Conservation (phyloP, 192 early-diverging fungal genomes). For the Linderina pennispora region DNA sequence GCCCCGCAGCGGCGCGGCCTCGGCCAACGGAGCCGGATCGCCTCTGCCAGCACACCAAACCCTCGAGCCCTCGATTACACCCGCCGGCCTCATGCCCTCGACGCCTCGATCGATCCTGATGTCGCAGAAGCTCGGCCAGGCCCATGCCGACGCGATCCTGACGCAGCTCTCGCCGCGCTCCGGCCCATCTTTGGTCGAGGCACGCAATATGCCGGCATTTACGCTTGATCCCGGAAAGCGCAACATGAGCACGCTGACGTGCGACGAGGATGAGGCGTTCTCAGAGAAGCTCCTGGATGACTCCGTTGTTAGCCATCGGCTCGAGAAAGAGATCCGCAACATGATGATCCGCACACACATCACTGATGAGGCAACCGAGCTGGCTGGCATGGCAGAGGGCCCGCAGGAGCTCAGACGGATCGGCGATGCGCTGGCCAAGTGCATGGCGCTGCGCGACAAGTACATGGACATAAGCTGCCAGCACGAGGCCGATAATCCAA, state of each 20-base stretch:
- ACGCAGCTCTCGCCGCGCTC: slow-evolving; percentile 33
- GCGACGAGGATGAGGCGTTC: not conserved
- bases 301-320: slow-evolving; percentile 12
- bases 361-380: slow-evolving; percentile 10
- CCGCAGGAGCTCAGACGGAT: slow-evolving; percentile 30
- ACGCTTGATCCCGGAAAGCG: slow-evolving; percentile 2
- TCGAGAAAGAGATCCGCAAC: slow-evolving; percentile 34
- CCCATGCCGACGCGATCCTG: slow-evolving; percentile 31
- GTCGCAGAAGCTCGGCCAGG: slow-evolving; percentile 37
- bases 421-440: slow-evolving; percentile 51
- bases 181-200: slow-evolving; percentile 2
- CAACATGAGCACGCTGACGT: not conserved
- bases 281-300: slow-evolving; percentile 14
- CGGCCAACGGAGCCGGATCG: not conserved
- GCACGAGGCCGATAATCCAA: slow-evolving; percentile 74
- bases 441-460: slow-evolving; percentile 72
- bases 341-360: slow-evolving; percentile 31
- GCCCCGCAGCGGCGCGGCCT: not conserved
- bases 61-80: not conserved
- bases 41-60: not conserved
- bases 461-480: slow-evolving; percentile 78
- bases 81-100: not conserved
- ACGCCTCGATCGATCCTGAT: slow-evolving; percentile 37
- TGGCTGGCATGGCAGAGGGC: slow-evolving; percentile 24
- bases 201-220: slow-evolving; percentile 17